These are phyloP conservation scores for Macaranga tanarius DNA, from an alignment of 441 rosid species.

Conservation along the genomic window DNA sequence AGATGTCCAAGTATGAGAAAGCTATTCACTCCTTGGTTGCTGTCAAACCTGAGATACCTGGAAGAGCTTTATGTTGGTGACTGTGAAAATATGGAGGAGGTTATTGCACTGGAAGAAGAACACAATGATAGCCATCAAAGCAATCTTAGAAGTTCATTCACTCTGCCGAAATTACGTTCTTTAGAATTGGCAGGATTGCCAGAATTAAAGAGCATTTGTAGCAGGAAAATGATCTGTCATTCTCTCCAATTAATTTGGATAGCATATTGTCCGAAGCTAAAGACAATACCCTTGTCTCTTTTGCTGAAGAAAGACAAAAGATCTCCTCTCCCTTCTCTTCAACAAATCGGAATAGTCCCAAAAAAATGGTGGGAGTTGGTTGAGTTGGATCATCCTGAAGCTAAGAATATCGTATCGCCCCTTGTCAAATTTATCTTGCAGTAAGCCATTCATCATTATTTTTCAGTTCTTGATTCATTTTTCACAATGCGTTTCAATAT, in stretches of 20 bases:
- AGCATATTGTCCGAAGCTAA: background rate
- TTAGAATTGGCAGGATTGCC: background rate
- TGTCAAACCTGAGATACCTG: too few relatives aligned
- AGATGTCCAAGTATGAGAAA: too few relatives aligned
- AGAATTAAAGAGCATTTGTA: background rate
- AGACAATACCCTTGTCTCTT: background rate
- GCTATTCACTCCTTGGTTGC: too few relatives aligned
- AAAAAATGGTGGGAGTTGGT: constrained; percentile 10
- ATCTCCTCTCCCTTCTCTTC: background rate
- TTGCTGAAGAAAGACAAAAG: background rate
- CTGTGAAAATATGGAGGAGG: background rate
- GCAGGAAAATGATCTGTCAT: background rate
- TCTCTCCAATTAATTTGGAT: background rate
- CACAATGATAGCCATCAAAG: background rate
- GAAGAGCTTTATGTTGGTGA: too few relatives aligned
- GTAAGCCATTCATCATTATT: too few relatives aligned
- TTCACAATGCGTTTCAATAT: too few relatives aligned
- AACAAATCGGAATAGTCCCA: background rate
- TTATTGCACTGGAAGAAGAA: background rate
- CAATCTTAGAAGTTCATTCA: background rate
- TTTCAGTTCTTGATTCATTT: too few relatives aligned
- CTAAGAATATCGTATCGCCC: background rate
- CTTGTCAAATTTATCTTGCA: background rate
- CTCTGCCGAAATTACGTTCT: background rate
- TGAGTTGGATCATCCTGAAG: constrained; percentile 1